Conservation (phyloP, 176 grass and related monocot species). For the Hyparrhenia diplandra region DNA sequence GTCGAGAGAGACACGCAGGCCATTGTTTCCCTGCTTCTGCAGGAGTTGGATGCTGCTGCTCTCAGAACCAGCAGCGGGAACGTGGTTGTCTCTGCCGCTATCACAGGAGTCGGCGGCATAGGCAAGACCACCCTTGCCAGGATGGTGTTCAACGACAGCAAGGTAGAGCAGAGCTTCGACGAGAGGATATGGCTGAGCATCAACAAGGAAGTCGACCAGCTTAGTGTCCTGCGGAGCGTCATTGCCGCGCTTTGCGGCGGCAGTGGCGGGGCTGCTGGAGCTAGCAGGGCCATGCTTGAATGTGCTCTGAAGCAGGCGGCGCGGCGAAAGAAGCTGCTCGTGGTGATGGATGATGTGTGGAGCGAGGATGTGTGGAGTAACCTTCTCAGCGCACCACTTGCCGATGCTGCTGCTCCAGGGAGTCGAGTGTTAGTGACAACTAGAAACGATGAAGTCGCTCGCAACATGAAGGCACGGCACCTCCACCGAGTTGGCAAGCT, state of each 20-base stretch:
- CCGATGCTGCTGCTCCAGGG: not conserved
- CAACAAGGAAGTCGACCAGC: not conserved
- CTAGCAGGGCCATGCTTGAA: not conserved
- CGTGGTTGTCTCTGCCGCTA: not conserved
- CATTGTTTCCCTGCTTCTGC: conserved; percentile 3
- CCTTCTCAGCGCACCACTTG: not conserved
- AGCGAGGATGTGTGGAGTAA: conserved; percentile 12
- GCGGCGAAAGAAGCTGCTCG: not conserved
- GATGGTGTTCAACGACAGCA: conserved; percentile 7
- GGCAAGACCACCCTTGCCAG: conserved; percentile 37
- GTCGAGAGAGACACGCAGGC: not conserved
- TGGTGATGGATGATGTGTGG: conserved; percentile 48
- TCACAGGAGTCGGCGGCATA: conserved; percentile 7
- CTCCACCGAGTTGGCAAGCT: conserved; percentile 8
- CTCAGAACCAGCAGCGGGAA: not conserved
- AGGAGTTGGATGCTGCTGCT: not conserved
- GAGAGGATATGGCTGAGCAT: not conserved
- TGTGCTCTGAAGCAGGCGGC: not conserved
- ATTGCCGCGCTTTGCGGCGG: not conserved
- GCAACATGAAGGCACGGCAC: not conserved
- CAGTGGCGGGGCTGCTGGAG: not conserved
- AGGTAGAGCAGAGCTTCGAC: not conserved
- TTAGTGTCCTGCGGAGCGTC: not conserved
- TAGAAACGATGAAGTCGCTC: not conserved
- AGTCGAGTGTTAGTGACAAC: conserved; percentile 28